These are phyloP conservation scores for Ananas comosus DNA, from an alignment of 176 grass and related monocot genomes.

Conservation along the genomic window DNA sequence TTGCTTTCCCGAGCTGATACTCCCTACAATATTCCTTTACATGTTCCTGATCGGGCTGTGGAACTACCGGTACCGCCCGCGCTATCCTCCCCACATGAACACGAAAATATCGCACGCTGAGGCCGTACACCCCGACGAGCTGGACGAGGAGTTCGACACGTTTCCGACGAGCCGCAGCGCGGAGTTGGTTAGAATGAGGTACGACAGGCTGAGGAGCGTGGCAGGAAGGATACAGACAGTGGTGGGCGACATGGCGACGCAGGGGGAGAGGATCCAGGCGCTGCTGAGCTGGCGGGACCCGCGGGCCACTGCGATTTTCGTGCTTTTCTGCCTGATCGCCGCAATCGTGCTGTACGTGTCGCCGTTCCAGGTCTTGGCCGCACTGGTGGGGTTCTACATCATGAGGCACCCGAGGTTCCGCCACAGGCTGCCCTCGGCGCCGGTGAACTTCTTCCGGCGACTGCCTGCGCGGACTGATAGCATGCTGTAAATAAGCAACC, in stretches of 20 bases:
- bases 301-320: conserved; percentile 74
- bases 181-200: conserved; percentile 65
- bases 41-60: conserved; percentile 94
- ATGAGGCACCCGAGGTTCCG: conserved; percentile 96
- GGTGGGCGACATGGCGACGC: conserved; percentile 81
- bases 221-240: conserved; percentile 89
- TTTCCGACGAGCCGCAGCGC: conserved; percentile 55
- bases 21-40: conserved; percentile 81
- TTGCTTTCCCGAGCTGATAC: conserved; percentile 90
- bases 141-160: conserved; percentile 85
- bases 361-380: conserved; percentile 75
- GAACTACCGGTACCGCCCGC: conserved; percentile 87
- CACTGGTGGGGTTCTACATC: conserved; percentile 63
- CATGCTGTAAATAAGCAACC: conserved; percentile 49
- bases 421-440: conserved; percentile 60
- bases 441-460: conserved; percentile 77
- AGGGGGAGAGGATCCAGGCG: conserved; percentile 87
- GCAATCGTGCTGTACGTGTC: conserved; percentile 72
- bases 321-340: conserved; percentile 70
- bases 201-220: conserved; percentile 85
- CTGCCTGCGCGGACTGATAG: conserved; percentile 76
- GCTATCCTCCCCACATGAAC: conserved; percentile 97
- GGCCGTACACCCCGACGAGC: conserved; percentile 72
- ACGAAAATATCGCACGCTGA: conserved; percentile 94
- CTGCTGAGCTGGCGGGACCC: conserved; percentile 97